Evolutionary conservation across 2,329 filamentous ascomycete genomes (phyloP), one percentile per base, ranked within the genome.

Genomic region (Fusarium citri): DNA sequence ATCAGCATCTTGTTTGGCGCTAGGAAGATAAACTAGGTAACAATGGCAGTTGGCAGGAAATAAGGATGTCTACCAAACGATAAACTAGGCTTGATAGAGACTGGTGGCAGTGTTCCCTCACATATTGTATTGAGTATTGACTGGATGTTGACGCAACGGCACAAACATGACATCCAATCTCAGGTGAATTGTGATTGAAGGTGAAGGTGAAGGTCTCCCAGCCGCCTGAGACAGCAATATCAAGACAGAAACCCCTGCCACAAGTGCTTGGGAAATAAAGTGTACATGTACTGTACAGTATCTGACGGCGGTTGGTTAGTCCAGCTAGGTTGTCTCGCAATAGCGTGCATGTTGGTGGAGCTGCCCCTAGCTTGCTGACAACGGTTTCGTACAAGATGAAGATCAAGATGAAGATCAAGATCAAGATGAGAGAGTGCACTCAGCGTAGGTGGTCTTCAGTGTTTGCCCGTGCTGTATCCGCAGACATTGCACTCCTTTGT

Each of bases 71-170:
- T 68, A 49, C 23, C 49, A 64, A 23, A 34, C 45, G 55, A 45
- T 20, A 45, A 43, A 31, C 68, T 71, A 68, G 31, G 14, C 55
- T 61, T 14, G 10, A 68, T 55, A 4, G 42, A 71, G 59, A 34
- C 34, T 65, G 68, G 64, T 23, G 49, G 26, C 9, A 23, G 9
- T 30, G 14, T 47, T 51, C 49, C 55, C 59, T 70, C 55, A 15
- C 55, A 51, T 64, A 41, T n/a, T n/a, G n/a, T n/a, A n/a, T n/a
- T n/a, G n/a, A n/a, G n/a, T n/a, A n/a, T 34, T 47, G 40, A 59
- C 54, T 47, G 59, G 47, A 40, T 53, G 42, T 48, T 37, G 55
- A 56, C 48, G 50, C 47, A 31, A 56, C 54, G 31, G 25, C 20
- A 53, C 49, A 42, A n/a, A 42, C 25, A 20, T 28, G 31, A 26